Evolutionary conservation across 2,329 filamentous ascomycete genomes (phyloP).

Genomic region (Colletotrichum lentis): DNA sequence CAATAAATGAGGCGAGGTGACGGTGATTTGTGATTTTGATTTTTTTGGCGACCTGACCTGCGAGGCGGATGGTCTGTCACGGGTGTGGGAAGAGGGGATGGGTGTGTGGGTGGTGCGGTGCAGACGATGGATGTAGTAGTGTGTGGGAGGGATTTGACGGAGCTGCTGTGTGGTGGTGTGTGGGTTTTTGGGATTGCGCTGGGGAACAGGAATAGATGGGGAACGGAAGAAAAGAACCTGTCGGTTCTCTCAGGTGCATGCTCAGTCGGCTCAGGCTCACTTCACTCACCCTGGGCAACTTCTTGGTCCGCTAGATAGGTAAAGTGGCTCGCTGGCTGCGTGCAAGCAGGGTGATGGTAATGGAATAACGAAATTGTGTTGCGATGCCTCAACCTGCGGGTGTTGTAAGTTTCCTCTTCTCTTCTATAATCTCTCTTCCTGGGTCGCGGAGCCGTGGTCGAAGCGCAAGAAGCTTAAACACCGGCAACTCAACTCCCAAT

Average conservation of each 20-base stretch:
- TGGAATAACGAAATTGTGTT: not conserved
- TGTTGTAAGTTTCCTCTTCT: conserved; percentile 6
- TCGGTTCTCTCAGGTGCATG: conserved; percentile 7
- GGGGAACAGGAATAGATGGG: conserved; percentile 34
- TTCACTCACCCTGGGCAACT: conserved; percentile 31
- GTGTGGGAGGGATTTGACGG: conserved; percentile 33
- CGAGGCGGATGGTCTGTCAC: conserved; percentile 30
- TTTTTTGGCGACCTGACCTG: conserved; percentile 22
- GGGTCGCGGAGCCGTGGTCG: conserved; percentile 19
- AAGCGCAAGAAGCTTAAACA: conserved; percentile 32
- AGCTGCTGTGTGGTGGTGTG: conserved; percentile 20
- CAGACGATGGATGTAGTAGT: conserved; percentile 19
- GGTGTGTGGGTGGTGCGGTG: conserved; percentile 29
- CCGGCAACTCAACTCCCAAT: conserved; percentile 23
- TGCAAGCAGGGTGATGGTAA: conserved; percentile 1
- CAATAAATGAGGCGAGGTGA: conserved; percentile 24
- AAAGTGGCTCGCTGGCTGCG: not conserved
- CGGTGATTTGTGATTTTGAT: not conserved
- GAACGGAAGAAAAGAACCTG: conserved; percentile 34
- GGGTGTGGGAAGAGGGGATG: conserved; percentile 16
- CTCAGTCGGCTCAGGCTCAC: not conserved
- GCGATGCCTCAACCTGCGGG: conserved; percentile 3
- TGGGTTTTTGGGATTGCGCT: conserved; percentile 37
- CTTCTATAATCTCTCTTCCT: conserved; percentile 3
- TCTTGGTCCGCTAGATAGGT: conserved; percentile 5